Conservation (phyloP, 2,329 filamentous ascomycete species). For the Colletotrichum sublineola region DNA sequence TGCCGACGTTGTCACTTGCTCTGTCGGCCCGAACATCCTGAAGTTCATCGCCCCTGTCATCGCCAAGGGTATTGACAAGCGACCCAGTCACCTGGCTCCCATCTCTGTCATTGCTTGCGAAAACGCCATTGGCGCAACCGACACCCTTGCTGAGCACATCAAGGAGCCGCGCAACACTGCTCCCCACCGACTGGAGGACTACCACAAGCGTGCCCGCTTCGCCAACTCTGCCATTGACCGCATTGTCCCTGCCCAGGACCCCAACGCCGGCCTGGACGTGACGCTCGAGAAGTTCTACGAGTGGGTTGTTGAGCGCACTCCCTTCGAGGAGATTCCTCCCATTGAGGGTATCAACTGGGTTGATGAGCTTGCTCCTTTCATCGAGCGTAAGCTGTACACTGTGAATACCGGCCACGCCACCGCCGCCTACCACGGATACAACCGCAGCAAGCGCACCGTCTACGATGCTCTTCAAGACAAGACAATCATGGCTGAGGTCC, state of each 20-base stretch:
- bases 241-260: slow-evolving; percentile 92
- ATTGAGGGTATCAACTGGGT: slow-evolving; percentile 96
- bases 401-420: slow-evolving; percentile 99
- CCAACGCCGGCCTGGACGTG: slow-evolving; percentile 85
- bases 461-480: slow-evolving; percentile 88
- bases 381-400: slow-evolving; percentile 99
- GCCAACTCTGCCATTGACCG: slow-evolving; percentile 99
- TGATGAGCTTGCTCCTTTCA: slow-evolving; percentile 90
- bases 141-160: slow-evolving; percentile 86
- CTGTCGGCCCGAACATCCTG: slow-evolving; percentile 95
- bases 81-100: slow-evolving; percentile 73
- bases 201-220: slow-evolving; percentile 84
- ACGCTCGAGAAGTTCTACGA: slow-evolving; percentile 99
- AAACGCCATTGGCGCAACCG: slow-evolving; percentile 95
- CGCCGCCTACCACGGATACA: slow-evolving; percentile 94
- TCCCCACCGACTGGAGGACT: slow-evolving; percentile 73
- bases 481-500: slow-evolving; percentile 83
- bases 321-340: slow-evolving; percentile 81
- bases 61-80: slow-evolving; percentile 89
- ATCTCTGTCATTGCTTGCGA: slow-evolving; percentile 97
- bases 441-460: slow-evolving; percentile 87
- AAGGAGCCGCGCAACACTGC: slow-evolving; percentile 80
- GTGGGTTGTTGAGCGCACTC: slow-evolving; percentile 93
- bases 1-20: slow-evolving; percentile 94
- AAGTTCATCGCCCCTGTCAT: slow-evolving; percentile 97